phyloP scores from a whole-genome alignment of 331 rosid species.

The Acacia pycnantha region DNA sequence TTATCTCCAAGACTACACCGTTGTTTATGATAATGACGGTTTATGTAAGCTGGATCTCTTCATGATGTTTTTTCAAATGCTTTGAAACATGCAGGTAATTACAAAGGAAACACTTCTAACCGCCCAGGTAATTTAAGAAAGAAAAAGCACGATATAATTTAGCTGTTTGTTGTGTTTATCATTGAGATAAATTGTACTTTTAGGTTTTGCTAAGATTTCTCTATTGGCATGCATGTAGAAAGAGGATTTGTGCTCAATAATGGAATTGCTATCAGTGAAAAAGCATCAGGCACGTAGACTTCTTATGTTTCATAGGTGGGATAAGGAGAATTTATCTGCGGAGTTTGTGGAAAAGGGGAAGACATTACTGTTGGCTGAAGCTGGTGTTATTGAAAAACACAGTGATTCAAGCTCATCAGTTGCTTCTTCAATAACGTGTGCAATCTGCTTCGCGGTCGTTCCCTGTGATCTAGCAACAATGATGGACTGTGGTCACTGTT shows the following conservation, averaged over 20 bases:
- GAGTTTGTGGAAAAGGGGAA: slow-evolving; percentile 76
- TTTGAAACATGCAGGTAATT: no score
- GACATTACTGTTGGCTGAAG: slow-evolving; percentile 54
- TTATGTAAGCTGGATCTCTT: no score
- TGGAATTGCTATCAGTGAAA: slow-evolving; percentile 73
- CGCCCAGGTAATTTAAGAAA: slow-evolving; percentile 66
- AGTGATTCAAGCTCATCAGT: slow-evolving; percentile 29
- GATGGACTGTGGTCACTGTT: slow-evolving; percentile 74
- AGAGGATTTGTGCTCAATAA: slow-evolving; percentile 86
- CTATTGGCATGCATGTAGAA: slow-evolving; percentile 43
- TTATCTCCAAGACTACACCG: no score
- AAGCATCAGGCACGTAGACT: slow-evolving; percentile 90
- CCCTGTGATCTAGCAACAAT: slow-evolving; percentile 59
- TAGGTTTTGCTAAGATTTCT: slow-evolving; percentile 26
- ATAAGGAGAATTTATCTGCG: slow-evolving; percentile 67
- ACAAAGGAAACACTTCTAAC: slow-evolving; percentile 70
- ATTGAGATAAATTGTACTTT: neutral
- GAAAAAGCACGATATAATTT: neutral
- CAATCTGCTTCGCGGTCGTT: slow-evolving; percentile 76
- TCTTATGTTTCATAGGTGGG: slow-evolving; percentile 90
- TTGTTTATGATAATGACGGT: no score
- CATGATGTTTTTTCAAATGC: no score
- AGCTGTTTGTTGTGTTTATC: neutral
- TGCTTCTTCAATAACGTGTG: slow-evolving; percentile 50
- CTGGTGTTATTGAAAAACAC: slow-evolving; percentile 73